Evolutionary conservation across 1,139 yeast genomes (phyloP).

Genomic region (Candida tunisiensis): DNA sequence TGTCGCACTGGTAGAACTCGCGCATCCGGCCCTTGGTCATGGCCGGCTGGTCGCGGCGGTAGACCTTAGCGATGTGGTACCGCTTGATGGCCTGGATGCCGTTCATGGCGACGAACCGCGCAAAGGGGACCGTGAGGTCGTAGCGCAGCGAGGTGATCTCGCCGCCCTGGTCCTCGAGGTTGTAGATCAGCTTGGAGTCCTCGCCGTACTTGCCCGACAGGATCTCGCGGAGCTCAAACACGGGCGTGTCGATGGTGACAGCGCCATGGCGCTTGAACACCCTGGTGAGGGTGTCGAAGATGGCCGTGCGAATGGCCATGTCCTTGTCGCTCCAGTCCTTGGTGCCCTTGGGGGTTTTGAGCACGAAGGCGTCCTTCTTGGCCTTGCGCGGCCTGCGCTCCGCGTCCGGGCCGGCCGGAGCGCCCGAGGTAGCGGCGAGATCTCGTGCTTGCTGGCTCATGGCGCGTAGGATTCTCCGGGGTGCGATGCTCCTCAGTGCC

Average conservation of each 20-base stretch:
- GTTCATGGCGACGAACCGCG: conserved; percentile 91
- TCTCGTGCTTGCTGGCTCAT: too few species aligned
- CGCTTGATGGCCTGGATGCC: conserved; percentile 79
- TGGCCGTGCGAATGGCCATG: conserved; percentile 84
- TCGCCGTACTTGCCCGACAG: conserved; percentile 96
- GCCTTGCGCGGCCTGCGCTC: conserved; percentile 4
- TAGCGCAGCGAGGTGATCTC: conserved; percentile 88
- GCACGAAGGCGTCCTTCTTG: conserved; percentile 31
- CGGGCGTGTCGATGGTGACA: conserved; percentile 95
- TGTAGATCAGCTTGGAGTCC: conserved; percentile 88
- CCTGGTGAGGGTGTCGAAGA: conserved; percentile 52
- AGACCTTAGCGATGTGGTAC: conserved; percentile 93
- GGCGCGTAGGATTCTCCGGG: too few species aligned
- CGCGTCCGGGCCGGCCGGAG: too few species aligned
- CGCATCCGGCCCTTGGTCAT: conserved; percentile 99
- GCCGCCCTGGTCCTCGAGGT: conserved; percentile 96
- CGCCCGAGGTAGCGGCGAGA: too few species aligned
- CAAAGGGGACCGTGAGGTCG: conserved; percentile 95
- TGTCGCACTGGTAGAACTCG: conserved; percentile 97
- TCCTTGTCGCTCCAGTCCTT: conserved; percentile 95
- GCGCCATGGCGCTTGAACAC: conserved; percentile 94
- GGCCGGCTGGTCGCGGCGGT: conserved; percentile 98
- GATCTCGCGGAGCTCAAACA: conserved; percentile 87
- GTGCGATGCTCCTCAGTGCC: too few species aligned
- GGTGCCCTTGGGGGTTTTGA: conserved; percentile 95